Percentiles rank a stretch among this genome's conserved stretches.
phyloP scores from a whole-genome alignment of 768 basidiomycete species.

The Tricholoma bakamatsutake region DNA sequence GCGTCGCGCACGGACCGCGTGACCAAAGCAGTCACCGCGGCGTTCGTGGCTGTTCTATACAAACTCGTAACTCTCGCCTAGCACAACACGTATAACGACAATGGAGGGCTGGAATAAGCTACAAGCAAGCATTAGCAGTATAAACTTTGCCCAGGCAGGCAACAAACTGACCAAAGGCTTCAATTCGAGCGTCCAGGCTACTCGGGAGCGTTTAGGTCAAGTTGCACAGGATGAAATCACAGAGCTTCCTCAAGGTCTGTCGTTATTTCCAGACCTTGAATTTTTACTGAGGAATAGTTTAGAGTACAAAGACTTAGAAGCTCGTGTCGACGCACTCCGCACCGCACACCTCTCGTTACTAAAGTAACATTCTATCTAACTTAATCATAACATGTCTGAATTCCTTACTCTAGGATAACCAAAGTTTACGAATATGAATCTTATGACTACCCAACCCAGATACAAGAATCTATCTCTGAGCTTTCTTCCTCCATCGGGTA shows the following conservation, averaged over 20 bases:
- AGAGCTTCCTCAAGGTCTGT: conserved; percentile 77
- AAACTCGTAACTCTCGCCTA: neutral
- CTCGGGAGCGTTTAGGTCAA: conserved; percentile 83
- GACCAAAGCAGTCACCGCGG: neutral
- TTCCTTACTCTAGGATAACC: conserved; percentile 51
- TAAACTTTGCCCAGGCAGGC: conserved; percentile 74
- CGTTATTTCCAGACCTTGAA: neutral
- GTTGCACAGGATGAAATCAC: conserved; percentile 91
- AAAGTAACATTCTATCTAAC: conserved; percentile 46
- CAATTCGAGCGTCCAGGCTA: conserved; percentile 79
- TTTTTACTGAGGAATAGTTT: conserved; percentile 5
- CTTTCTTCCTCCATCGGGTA: conserved; percentile 65
- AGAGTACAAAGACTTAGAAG: conserved; percentile 97
- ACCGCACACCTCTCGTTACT: conserved; percentile 69
- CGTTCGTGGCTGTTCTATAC: neutral
- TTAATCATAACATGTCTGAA: neutral
- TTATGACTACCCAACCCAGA: conserved; percentile 86
- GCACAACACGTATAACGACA: conserved; percentile 17
- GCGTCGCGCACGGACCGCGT: conserved; percentile 1
- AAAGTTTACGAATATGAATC: conserved; percentile 85
- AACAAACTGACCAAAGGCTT: conserved; percentile 75
- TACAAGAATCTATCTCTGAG: conserved; percentile 77
- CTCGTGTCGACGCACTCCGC: conserved; percentile 88
- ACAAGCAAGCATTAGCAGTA: conserved; percentile 49
- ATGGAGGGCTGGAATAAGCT: conserved; percentile 70